phyloP scores from a whole-genome alignment of 2,329 filamentous ascomycete genomes.

The Fusarium sublunatum region DNA sequence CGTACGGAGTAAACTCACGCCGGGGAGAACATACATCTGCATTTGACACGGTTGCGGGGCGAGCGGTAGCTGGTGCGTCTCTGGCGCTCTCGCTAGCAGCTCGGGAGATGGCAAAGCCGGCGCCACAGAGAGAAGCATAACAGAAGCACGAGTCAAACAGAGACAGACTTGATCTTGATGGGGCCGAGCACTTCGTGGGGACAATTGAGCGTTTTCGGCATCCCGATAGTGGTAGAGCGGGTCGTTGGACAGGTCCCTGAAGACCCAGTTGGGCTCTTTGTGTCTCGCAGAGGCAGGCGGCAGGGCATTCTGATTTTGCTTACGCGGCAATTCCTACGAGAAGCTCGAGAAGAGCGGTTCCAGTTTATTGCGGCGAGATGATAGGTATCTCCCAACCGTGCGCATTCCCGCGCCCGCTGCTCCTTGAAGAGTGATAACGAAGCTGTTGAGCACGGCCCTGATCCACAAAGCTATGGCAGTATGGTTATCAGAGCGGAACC shows the following conservation, averaged over 20 bases:
- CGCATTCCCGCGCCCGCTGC: constrained; percentile 24
- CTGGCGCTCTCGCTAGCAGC: constrained; percentile 39
- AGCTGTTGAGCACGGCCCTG: constrained; percentile 6
- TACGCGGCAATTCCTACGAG: constrained; percentile 32
- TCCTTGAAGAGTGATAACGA: constrained; percentile 13
- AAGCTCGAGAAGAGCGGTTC: constrained; percentile 12
- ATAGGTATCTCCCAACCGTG: constrained; percentile 26
- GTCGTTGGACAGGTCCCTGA: constrained; percentile 40
- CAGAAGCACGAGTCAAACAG: constrained; percentile 38
- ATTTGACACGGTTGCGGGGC: constrained; percentile 29
- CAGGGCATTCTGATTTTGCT: constrained; percentile 27
- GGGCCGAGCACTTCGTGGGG: constrained; percentile 25
- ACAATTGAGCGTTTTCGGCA: constrained; percentile 40
- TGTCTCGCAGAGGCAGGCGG: constrained; percentile 20
- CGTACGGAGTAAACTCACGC: constrained; percentile 34
- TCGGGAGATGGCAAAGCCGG: constrained; percentile 44
- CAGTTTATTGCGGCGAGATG: constrained; percentile 11
- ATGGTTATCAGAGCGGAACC: constrained; percentile 6
- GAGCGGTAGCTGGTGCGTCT: constrained; percentile 29
- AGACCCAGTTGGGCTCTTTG: constrained; percentile 35
- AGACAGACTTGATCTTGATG: constrained; percentile 11
- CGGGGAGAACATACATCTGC: constrained; percentile 22
- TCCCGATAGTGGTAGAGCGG: constrained; percentile 31
- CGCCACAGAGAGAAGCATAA: constrained; percentile 43
- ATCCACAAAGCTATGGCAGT: constrained; percentile 12